A percentile compares a stretch with the other conserved stretches of the same genome.
These are phyloP conservation scores for Saccharomycopsis selenospora DNA, from an alignment of 805 yeast genomes.

Conservation along the genomic window DNA sequence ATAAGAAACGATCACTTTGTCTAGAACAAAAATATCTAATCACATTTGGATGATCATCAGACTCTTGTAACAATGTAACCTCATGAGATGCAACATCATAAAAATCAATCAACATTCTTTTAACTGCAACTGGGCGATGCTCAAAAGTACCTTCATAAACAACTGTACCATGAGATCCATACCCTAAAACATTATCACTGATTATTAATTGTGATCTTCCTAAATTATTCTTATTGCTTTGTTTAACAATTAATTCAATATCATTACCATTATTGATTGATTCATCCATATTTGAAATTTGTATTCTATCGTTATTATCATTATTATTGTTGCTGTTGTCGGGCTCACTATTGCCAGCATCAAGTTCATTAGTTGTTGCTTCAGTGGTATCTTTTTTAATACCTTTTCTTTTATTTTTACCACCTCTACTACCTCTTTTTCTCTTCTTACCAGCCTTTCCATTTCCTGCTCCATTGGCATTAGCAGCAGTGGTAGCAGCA, in stretches of 20 bases:
- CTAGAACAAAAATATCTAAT: constrained; percentile 92
- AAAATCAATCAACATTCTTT: constrained; percentile 86
- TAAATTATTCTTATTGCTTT: constrained; percentile 26
- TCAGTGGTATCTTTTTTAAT: neutral
- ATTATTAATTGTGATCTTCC: constrained; percentile 46
- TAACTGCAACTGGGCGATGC: constrained; percentile 91
- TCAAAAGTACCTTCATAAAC: constrained; percentile 89
- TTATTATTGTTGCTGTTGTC: constrained; percentile 19
- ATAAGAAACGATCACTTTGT: constrained; percentile 76
- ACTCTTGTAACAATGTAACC: constrained; percentile 77
- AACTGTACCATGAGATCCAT: constrained; percentile 95
- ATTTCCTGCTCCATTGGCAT: too few relatives aligned
- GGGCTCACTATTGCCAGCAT: constrained; percentile 16
- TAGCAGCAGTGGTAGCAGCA: constrained; percentile 5
- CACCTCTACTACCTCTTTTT: constrained; percentile 83
- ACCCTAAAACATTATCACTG: constrained; percentile 75
- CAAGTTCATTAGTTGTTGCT: neutral
- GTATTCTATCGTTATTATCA: neutral
- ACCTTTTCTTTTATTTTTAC: constrained; percentile 41
- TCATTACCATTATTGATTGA: constrained; percentile 15
- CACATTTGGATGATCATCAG: constrained; percentile 96
- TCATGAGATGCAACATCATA: constrained; percentile 93
- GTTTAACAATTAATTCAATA: constrained; percentile 20
- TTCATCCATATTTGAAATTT: constrained; percentile 11
- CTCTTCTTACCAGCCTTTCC: constrained; percentile 44